Conservation (phyloP, 1,139 yeast species). For the Geotrichum citri-aurantii region DNA sequence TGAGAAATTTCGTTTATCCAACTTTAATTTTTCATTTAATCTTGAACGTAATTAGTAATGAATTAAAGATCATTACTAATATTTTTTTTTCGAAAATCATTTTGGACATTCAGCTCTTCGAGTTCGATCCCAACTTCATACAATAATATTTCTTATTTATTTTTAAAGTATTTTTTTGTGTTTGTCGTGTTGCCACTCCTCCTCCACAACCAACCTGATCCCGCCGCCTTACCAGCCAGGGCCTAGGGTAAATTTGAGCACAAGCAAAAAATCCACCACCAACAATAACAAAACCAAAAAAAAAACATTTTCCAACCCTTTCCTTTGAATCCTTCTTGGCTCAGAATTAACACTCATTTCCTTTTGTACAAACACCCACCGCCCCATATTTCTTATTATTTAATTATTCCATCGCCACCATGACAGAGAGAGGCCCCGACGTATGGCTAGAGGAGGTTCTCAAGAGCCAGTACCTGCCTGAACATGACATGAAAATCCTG, state of each 20-base stretch:
- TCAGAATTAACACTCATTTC: neutral
- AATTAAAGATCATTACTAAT: too few relatives aligned
- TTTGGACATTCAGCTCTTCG: too few relatives aligned
- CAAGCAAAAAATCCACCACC: neutral
- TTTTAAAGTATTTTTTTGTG: neutral
- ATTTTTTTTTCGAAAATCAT: too few relatives aligned
- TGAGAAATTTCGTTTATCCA: too few relatives aligned
- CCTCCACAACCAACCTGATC: neutral
- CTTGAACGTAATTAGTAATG: too few relatives aligned
- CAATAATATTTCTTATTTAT: too few relatives aligned
- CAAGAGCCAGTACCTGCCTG: conserved; percentile 83
- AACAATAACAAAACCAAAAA: neutral
- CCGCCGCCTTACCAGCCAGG: neutral
- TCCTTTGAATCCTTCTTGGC: neutral
- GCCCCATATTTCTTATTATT: neutral
- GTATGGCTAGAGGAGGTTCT: conserved; percentile 93
- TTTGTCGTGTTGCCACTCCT: neutral
- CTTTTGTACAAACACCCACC: neutral
- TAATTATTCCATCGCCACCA: conserved; percentile 25
- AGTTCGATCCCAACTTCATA: too few relatives aligned
- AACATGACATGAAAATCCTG: conserved; percentile 90
- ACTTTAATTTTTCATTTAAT: too few relatives aligned
- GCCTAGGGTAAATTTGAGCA: neutral
- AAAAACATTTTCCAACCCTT: neutral
- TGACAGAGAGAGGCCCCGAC: conserved; percentile 86